phyloP scores from a whole-genome alignment of 73 alveolate genomes.

The Paramecium sonneborni region DNA sequence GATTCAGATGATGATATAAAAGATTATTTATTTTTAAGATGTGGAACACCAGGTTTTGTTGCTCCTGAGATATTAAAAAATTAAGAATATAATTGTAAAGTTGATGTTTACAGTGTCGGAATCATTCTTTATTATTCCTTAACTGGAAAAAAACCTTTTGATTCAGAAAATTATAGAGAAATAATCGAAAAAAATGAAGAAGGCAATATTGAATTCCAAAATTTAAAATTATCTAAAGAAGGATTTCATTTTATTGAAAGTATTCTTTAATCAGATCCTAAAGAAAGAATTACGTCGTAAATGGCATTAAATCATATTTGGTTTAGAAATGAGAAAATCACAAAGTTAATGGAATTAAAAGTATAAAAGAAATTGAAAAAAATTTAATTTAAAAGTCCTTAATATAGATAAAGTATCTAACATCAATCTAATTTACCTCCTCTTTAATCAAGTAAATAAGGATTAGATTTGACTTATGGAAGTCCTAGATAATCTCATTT shows the following conservation, averaged over 20 bases:
- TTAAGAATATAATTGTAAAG: slow-evolving; percentile 49
- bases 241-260: background rate
- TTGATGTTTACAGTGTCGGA: slow-evolving; percentile 53
- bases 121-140: slow-evolving; percentile 4
- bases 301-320: slow-evolving; percentile 15
- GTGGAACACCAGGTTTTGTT: slow-evolving; percentile 65
- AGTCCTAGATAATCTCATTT: background rate
- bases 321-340: slow-evolving; percentile 4
- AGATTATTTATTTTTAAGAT: background rate
- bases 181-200: background rate
- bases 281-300: background rate
- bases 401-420: background rate
- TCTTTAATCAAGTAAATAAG: background rate
- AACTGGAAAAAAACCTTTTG: slow-evolving; percentile 50
- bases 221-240: background rate
- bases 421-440: background rate
- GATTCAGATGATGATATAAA: background rate
- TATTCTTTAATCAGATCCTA: background rate
- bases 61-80: slow-evolving; percentile 63
- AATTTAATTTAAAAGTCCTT: background rate
- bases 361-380: background rate
- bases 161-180: background rate
- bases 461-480: background rate
- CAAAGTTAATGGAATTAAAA: background rate
- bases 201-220: background rate